Evolutionary conservation across 768 basidiomycete genomes (phyloP), one percentile per base, ranked within the genome.

Genomic region (Collybiopsis confluens): DNA sequence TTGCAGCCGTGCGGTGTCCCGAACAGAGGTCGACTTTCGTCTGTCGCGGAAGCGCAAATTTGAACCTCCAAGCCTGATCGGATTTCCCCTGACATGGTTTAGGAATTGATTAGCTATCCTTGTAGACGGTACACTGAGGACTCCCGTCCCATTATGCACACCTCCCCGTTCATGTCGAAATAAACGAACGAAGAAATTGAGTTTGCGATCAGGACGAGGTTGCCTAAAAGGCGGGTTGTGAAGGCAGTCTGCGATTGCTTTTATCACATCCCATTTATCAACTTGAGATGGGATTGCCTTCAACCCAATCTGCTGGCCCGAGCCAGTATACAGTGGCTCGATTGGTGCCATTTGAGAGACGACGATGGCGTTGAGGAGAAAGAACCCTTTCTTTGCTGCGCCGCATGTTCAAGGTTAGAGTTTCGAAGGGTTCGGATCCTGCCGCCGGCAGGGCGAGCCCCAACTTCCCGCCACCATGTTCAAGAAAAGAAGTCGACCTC

Each of bases 401-500:
- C 6, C 30, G 30, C 13, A 6, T 5, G 13, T 5, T 33, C 13
- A 6, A 33, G 13, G 30, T 33, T 33, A 33, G 30, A n/a, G n/a
- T n/a, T n/a, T n/a, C n/a, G n/a, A n/a, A n/a, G n/a, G n/a, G n/a
- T n/a, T n/a, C n/a, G n/a, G n/a, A n/a, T n/a, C n/a, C n/a, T n/a
- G n/a, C n/a, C n/a, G n/a, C n/a, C n/a, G n/a, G n/a, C n/a, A n/a
- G n/a, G n/a, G n/a, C n/a, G n/a, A n/a, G n/a, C n/a, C n/a, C n/a
- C n/a, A n/a, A n/a, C n/a, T n/a, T n/a, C n/a, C 44, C 30, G 13
- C 26, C n/a, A 16, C 35, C 28, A 83, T 86, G 78, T 87, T 91
- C 74, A 90, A 82, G 73, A 88, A 82, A 70, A 85, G 89, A 33
- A 76, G 70, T 47, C 81, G 88, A 37, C 88, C 88, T 35, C 83